These are phyloP conservation scores for Debaryomyces nepalensis DNA, from an alignment of 1,139 yeast species.

Conservation along the genomic window DNA sequence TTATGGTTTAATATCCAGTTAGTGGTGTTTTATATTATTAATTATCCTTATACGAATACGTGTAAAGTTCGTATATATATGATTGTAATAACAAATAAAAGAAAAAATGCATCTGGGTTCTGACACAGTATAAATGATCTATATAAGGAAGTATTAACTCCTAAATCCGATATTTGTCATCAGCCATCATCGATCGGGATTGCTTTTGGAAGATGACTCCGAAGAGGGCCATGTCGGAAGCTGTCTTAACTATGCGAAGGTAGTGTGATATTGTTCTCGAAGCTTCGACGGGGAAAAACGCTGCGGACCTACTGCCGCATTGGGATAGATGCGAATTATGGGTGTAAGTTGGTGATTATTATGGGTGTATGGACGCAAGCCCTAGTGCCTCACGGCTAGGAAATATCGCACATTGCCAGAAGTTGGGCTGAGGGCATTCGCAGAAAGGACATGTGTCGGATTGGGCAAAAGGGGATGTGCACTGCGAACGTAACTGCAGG, in stretches of 20 bases:
- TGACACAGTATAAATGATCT: slow-evolving; percentile 4
- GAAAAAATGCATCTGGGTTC: slow-evolving; percentile 2
- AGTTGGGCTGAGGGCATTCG: too few species aligned
- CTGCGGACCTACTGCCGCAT: neutral
- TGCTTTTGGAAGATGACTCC: slow-evolving; percentile 3
- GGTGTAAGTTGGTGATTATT: neutral
- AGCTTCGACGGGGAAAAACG: neutral
- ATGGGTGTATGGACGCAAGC: neutral
- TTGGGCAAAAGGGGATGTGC: too few species aligned
- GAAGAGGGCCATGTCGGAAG: slow-evolving; percentile 6
- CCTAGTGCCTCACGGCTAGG: too few species aligned
- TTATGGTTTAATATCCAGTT: neutral
- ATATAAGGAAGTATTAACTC: slow-evolving; percentile 2
- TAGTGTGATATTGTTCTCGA: slow-evolving; percentile 5
- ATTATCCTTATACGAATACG: neutral
- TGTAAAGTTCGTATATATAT: slow-evolving; percentile 1
- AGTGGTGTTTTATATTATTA: neutral
- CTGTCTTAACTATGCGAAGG: slow-evolving; percentile 2
- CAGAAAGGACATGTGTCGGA: too few species aligned
- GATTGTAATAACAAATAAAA: slow-evolving; percentile 1
- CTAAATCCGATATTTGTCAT: slow-evolving; percentile 7
- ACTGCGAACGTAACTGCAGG: too few species aligned
- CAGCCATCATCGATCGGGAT: slow-evolving; percentile 5
- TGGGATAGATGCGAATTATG: neutral
- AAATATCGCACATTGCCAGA: too few species aligned